phyloP scores from a whole-genome alignment of 768 basidiomycete species.

The Lentinula edodes region DNA sequence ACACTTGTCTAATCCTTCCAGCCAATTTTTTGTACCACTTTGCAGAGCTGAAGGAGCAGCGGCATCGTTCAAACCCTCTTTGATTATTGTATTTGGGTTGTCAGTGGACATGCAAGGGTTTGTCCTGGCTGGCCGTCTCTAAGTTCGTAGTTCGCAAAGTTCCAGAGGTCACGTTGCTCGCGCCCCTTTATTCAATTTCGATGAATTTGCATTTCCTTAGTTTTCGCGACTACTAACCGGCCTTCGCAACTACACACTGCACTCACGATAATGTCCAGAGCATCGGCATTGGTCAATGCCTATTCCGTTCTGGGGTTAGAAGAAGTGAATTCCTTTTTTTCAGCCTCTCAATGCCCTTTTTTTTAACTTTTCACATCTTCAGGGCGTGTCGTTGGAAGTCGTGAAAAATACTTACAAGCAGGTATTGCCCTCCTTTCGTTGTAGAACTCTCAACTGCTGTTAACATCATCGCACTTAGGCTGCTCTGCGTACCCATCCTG shows the following conservation, averaged over 20 bases:
- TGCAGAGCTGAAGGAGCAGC: background rate
- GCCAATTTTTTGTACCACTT: background rate
- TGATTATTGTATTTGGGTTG: background rate
- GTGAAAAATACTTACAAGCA: constrained; percentile 68
- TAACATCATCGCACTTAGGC: constrained; percentile 27
- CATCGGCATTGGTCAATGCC: constrained; percentile 21
- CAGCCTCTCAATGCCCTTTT: background rate
- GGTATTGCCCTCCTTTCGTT: constrained; percentile 26
- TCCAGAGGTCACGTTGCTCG: background rate
- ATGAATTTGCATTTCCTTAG: background rate
- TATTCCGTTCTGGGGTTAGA: constrained; percentile 46
- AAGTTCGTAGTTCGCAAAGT: too few relatives aligned
- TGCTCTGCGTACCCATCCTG: constrained; percentile 67
- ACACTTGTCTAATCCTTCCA: constrained; percentile 49
- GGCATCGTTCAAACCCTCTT: background rate
- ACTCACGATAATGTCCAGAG: background rate
- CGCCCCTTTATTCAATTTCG: background rate
- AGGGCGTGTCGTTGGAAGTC: constrained; percentile 60
- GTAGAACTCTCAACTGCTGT: background rate
- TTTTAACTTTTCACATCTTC: constrained; percentile 10
- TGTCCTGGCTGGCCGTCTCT: background rate
- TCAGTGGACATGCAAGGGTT: background rate
- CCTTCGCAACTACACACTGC: background rate
- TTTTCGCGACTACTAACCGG: background rate
- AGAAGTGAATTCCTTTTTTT: constrained; percentile 33